Evolutionary conservation across 1,139 yeast species (phyloP).

Genomic region (Suhomyces maxii): DNA sequence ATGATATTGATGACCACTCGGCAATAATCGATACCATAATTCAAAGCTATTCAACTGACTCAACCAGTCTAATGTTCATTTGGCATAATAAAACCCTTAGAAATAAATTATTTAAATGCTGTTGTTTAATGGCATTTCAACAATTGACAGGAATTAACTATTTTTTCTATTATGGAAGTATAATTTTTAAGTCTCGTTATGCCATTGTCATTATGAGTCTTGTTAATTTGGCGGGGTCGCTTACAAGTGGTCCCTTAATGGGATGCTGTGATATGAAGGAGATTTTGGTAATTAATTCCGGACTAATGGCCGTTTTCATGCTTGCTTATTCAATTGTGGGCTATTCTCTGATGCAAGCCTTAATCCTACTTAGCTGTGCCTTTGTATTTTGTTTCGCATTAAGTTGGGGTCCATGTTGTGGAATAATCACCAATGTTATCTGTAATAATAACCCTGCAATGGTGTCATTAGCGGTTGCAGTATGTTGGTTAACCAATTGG

Average conservation of each 20-base stretch:
- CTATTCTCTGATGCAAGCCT: not conserved
- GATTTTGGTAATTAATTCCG: slow-evolving; percentile 14
- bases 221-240: slow-evolving; percentile 20
- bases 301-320: slow-evolving; percentile 18
- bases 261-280: slow-evolving; percentile 6
- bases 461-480: slow-evolving; percentile 23
- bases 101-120: slow-evolving; percentile 12
- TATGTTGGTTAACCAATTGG: slow-evolving; percentile 29
- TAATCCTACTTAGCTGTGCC: slow-evolving; percentile 14
- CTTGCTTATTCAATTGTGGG: slow-evolving; percentile 15
- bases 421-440: slow-evolving; percentile 25
- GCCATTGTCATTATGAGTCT: slow-evolving; percentile 16
- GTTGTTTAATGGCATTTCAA: slow-evolving; percentile 29
- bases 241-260: slow-evolving; percentile 15
- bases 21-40: not conserved
- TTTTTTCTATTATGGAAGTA: slow-evolving; percentile 33
- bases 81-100: not conserved
- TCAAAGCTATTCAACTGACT: not conserved
- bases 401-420: slow-evolving; percentile 39
- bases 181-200: slow-evolving; percentile 18
- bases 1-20: not conserved
- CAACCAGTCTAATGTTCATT: not conserved
- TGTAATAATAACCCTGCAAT: slow-evolving; percentile 23
- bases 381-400: slow-evolving; percentile 28
- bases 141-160: slow-evolving; percentile 38